Conservation (phyloP, 2,329 filamentous ascomycete species). For the Claviceps paspali region DNA sequence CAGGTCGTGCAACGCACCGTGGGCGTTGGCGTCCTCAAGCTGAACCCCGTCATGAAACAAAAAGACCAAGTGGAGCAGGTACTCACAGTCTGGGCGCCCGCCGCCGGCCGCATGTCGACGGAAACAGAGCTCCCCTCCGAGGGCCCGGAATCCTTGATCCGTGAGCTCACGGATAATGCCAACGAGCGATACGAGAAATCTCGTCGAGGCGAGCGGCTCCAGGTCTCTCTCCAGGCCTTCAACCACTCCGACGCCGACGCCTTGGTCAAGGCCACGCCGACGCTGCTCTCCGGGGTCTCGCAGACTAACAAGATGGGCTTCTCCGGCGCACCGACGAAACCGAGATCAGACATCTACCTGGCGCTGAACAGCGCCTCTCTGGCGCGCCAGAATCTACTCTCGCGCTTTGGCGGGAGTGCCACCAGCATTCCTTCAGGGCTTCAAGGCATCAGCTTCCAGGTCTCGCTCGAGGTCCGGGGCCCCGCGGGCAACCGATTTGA, state of each 20-base stretch:
- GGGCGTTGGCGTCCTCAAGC: constrained; percentile 61
- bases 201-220: constrained; percentile 56
- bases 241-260: constrained; percentile 60
- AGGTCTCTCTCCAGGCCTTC: constrained; percentile 68
- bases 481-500: constrained; percentile 69
- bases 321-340: constrained; percentile 74
- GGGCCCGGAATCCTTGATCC: constrained; percentile 60
- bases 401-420: constrained; percentile 56
- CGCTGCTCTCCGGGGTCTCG: constrained; percentile 63
- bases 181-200: constrained; percentile 64
- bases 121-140: constrained; percentile 45
- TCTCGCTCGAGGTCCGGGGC: constrained; percentile 78
- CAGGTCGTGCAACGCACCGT: constrained; percentile 40
- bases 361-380: constrained; percentile 70
- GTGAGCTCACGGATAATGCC: constrained; percentile 56
- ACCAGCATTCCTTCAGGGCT: constrained; percentile 48
- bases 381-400: constrained; percentile 57
- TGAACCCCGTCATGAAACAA: constrained; percentile 61
- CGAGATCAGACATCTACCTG: constrained; percentile 87
- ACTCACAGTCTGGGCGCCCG: constrained; percentile 59
- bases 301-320: constrained; percentile 87
- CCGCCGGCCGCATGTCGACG: constrained; percentile 34
- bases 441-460: constrained; percentile 61
- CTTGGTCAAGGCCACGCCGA: constrained; percentile 76
- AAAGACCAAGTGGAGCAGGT: constrained; percentile 59